These are phyloP conservation scores for Hymenoscyphus repandus DNA, from an alignment of 2,329 filamentous ascomycete genomes.

Conservation along the genomic window DNA sequence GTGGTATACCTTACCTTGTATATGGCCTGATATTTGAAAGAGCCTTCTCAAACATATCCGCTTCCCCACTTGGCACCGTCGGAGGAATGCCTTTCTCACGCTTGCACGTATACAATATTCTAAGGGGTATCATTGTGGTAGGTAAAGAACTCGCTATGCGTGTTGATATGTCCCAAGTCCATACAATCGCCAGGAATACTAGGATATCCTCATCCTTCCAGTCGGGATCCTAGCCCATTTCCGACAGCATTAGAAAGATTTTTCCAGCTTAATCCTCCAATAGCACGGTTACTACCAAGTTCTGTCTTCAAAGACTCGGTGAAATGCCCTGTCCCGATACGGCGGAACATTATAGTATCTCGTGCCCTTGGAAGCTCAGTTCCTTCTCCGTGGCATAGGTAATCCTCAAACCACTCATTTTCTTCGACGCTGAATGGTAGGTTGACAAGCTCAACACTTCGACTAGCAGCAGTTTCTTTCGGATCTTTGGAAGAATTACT, in stretches of 20 bases:
- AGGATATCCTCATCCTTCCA: constrained; percentile 1
- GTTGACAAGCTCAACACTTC: constrained; percentile 65
- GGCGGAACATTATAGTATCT: constrained; percentile 70
- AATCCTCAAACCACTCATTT: constrained; percentile 69
- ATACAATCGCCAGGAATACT: not conserved
- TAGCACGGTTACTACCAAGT: constrained; percentile 23
- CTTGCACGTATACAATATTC: no score
- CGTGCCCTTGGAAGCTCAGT: constrained; percentile 59
- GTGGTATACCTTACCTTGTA: no score
- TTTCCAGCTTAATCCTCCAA: constrained; percentile 29
- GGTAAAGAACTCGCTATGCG: no score
- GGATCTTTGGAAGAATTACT: constrained; percentile 33
- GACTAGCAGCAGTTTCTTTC: constrained; percentile 41
- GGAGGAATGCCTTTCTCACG: no score
- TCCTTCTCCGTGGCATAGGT: constrained; percentile 59
- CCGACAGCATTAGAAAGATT: constrained; percentile 24
- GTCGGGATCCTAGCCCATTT: constrained; percentile 28
- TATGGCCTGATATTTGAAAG: no score
- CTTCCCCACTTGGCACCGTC: no score
- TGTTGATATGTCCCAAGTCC: no score
- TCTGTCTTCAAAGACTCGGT: constrained; percentile 42
- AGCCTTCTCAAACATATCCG: no score
- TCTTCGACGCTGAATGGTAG: constrained; percentile 67
- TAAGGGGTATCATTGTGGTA: no score
- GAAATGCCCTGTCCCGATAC: constrained; percentile 61